phyloP scores from a whole-genome alignment of 306 rosid species.

The Rubus idaeus region DNA sequence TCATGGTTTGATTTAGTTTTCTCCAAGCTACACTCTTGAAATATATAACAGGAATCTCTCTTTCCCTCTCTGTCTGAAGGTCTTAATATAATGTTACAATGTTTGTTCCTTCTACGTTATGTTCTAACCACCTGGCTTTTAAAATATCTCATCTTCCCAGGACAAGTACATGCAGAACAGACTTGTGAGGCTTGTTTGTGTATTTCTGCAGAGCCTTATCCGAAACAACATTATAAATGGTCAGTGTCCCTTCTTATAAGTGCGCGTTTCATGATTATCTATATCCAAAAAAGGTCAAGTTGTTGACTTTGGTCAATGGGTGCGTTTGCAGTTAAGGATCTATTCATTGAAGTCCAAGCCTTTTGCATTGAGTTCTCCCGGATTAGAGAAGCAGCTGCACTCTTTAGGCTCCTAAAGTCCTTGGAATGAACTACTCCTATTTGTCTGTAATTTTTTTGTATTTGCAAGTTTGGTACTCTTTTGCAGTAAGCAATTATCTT shows the following conservation, averaged over 20 bases:
- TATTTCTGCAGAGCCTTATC: constrained; percentile 93
- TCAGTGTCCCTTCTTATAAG: constrained; percentile 39
- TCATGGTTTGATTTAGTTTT: background rate
- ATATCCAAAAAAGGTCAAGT: background rate
- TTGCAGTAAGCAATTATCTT: background rate
- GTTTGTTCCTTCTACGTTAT: background rate
- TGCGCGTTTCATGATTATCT: background rate
- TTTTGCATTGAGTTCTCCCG: constrained; percentile 93
- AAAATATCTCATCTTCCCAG: constrained; percentile 38
- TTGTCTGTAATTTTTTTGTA: background rate
- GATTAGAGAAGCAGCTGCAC: constrained; percentile 88
- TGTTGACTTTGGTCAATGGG: constrained; percentile 29
- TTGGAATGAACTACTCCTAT: constrained; percentile 48
- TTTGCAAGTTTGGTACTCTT: background rate
- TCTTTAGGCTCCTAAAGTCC: constrained; percentile 87
- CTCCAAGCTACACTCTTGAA: background rate
- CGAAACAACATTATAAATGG: constrained; percentile 94
- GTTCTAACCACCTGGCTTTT: background rate
- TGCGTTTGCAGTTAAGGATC: constrained; percentile 71
- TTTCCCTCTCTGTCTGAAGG: background rate
- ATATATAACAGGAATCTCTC: background rate
- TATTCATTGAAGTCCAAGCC: constrained; percentile 91
- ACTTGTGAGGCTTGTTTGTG: constrained; percentile 96
- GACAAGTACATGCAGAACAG: constrained; percentile 99
- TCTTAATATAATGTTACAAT: background rate